Evolutionary conservation across 2,329 filamentous ascomycete genomes (phyloP).

Genomic region (Colletotrichum filicis): DNA sequence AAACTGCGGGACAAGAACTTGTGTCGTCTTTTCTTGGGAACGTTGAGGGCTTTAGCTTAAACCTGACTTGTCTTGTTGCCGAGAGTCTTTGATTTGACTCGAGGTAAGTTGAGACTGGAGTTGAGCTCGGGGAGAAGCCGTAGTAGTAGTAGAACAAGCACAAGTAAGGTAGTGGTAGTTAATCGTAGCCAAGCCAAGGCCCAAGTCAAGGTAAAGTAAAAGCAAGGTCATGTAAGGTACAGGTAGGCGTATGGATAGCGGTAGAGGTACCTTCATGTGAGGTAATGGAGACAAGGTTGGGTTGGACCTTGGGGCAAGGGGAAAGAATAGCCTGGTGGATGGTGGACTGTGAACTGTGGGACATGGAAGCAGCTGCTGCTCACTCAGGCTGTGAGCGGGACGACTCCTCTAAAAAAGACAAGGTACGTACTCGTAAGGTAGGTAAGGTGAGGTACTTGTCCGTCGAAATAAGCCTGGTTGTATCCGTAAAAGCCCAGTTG

Average conservation of each 20-base stretch:
- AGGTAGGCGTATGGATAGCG: not conserved
- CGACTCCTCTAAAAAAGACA: slow-evolving; percentile 1
- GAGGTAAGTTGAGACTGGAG: not conserved
- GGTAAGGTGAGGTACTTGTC: not conserved
- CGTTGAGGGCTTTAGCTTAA: not conserved
- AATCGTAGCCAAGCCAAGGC: not conserved
- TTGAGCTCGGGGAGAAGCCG: not conserved
- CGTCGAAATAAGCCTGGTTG: not conserved
- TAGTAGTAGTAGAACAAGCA: not conserved
- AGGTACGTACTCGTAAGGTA: slow-evolving; percentile 1
- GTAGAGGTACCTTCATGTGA: not conserved
- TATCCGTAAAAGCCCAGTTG: not conserved
- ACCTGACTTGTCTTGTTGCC: not conserved
- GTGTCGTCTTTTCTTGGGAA: not conserved
- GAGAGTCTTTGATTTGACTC: not conserved
- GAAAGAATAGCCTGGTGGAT: slow-evolving; percentile 9
- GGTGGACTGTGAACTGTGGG: not conserved
- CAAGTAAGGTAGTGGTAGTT: not conserved
- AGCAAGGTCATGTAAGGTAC: slow-evolving; percentile 4
- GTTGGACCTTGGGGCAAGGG: not conserved
- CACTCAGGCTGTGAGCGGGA: not conserved
- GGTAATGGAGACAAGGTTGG: slow-evolving; percentile 1
- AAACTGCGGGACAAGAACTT: not conserved
- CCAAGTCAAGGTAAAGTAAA: not conserved
- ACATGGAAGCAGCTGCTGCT: too few species aligned